Conservation (phyloP, 257 asterid genomes). For the Salvia rosmarinus region DNA sequence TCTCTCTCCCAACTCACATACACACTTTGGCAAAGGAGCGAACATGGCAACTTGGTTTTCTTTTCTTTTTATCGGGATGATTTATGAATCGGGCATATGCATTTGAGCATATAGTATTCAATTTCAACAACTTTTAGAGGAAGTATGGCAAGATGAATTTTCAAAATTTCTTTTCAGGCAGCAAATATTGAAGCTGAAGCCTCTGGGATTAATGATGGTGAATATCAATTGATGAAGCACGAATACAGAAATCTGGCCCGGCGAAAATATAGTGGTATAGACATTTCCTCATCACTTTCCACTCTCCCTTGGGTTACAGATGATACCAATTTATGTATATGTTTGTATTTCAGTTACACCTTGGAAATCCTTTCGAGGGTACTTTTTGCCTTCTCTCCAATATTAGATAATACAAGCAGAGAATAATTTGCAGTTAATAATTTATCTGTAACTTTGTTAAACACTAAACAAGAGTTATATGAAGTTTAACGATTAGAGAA, state of each 20-base stretch:
- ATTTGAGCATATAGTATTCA: conserved; percentile 6
- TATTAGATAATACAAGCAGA: no score
- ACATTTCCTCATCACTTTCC: conserved; percentile 20
- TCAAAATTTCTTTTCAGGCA: conserved; percentile 54
- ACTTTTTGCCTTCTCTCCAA: no score
- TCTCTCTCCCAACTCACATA: no score
- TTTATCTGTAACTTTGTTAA: no score
- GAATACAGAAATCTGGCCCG: conserved; percentile 57
- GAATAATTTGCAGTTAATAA: no score
- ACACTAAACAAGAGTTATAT: no score
- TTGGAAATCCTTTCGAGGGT: no score
- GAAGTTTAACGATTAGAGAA: no score
- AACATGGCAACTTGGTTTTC: not conserved
- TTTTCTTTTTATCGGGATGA: not conserved
- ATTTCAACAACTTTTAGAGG: conserved; percentile 9
- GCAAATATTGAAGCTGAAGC: conserved; percentile 72
- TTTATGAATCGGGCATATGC: not conserved
- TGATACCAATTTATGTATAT: no score
- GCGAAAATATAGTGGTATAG: conserved; percentile 69
- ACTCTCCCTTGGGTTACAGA: conserved; percentile 7
- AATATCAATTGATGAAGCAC: no score
- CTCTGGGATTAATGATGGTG: conserved; percentile 70
- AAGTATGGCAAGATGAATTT: conserved; percentile 24
- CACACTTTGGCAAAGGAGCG: no score
- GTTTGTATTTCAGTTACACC: no score